Evolutionary conservation across 768 basidiomycete species (phyloP).

Genomic region (Imleria badia): DNA sequence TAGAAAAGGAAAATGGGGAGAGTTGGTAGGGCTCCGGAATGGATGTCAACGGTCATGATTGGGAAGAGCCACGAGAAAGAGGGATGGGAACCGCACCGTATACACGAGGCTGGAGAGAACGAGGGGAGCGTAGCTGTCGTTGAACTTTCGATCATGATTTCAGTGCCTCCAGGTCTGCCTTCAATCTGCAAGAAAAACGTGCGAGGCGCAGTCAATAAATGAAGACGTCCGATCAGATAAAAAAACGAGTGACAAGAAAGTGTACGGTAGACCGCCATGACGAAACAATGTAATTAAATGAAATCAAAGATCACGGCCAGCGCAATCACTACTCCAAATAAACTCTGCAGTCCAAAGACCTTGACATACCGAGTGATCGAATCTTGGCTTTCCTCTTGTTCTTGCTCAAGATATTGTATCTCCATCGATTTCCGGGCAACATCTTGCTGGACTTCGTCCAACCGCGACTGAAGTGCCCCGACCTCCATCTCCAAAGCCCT

Average conservation of each 20-base stretch:
- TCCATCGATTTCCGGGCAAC: conserved; percentile 75
- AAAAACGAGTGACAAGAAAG: conserved; percentile 13
- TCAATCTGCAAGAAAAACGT: conserved; percentile 51
- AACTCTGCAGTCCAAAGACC: conserved; percentile 58
- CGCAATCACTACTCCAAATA: conserved; percentile 49
- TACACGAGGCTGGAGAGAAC: conserved; percentile 34
- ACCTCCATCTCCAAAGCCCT: conserved; percentile 57
- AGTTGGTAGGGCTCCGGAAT: conserved; percentile 2
- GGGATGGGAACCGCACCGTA: conserved; percentile 30
- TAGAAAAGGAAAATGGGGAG: not conserved
- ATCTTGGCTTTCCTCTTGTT: conserved; percentile 74
- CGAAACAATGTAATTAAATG: conserved; percentile 36
- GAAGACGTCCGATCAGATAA: conserved; percentile 13
- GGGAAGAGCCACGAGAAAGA: conserved; percentile 22
- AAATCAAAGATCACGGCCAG: conserved; percentile 57
- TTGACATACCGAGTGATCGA: conserved; percentile 76
- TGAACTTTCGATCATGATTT: conserved; percentile 32
- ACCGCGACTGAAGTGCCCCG: conserved; percentile 47
- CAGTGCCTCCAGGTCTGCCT: conserved; percentile 60
- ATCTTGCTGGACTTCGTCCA: conserved; percentile 58
- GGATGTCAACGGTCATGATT: conserved; percentile 15
- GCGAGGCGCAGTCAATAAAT: conserved; percentile 39
- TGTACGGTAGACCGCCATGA: conserved; percentile 18
- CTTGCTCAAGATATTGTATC: conserved; percentile 74
- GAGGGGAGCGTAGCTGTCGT: conserved; percentile 6